Evolutionary conservation across 495 filamentous ascomycete species (phyloP), one percentile per base, ranked within the genome.

Genomic region (Penicillium simplicissimum): DNA sequence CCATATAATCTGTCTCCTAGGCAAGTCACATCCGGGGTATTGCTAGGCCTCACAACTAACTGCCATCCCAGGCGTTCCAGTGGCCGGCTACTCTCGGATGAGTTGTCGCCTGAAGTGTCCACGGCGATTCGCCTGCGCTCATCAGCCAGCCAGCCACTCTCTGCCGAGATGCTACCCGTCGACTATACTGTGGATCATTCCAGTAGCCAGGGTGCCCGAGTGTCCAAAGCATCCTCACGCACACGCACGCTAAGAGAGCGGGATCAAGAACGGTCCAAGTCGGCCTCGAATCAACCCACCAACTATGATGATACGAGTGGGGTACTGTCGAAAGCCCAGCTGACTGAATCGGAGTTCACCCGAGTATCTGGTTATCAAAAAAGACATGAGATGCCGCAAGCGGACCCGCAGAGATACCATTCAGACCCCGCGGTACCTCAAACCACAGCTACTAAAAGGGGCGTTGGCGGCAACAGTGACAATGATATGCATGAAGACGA

Each of bases 71-170:
- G 63, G 42, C 42, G 60, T 37, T 60, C 67, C 10, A 64, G 55
- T 33, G 54, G 59, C 52, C 58, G 64, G 35, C 13, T 66, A 14
- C 31, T 63, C 23, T 68, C 69, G 21, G 60, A 69, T 57, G 67
- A 59, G 2, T 55, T 57, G 17, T 52, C 58, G 10, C 52, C 58
- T 13, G 69, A 61, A 23, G 64, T 67, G 13, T 66, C 69, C 8
- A 66, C 64, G 53, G 68, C 70, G 45, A 67, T 67, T 59, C 67
- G 62, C 25, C 56, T 65, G 8, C 54, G 55, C 37, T 66, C 64
- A 42, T 72, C 73, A 4, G 62, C 63, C 15, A 71, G 62, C 48
- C 52, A 59, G 3, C 63, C 71, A 8, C 57, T 63, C 35, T 61
- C 65, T 19, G 59, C 72, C 0, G 67, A 67, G 2, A 56, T 63